Base-by-base conservation (phyloP, 371 early-diverging fungal genomes). In the Mortierella sp. region DNA sequence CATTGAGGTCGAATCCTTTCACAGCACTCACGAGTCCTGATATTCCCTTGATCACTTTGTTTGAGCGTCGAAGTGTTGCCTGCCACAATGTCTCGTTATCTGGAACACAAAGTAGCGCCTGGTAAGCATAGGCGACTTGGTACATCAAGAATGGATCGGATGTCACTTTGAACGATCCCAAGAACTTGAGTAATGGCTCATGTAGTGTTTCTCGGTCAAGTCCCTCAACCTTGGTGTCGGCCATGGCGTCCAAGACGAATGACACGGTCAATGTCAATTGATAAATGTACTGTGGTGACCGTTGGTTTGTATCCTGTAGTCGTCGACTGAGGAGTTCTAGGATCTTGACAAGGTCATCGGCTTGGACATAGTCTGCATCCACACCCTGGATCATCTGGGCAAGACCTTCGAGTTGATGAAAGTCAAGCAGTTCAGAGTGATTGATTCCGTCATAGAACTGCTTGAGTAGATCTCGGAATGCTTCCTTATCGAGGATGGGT, bases 261-360 rank as follows among this genome's bases (percentile, higher is more conserved):
- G 47, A 47, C 3, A 47, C 47, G 10, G 47, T 13, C 47, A 47
- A 7, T 47, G 47, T 47, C 24, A 47, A 25, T 13, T 47, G 19
- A 22, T 47, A 47, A 3, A 47, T 47, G 22, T 47, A 22, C 2
- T 47, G 3, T 13, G 25, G 5, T 9, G 47, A 47, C 22, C 24
- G 47, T 5, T 22, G 2, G 47, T 47, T 4, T 7, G 47, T 47
- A 4, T 47, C 47, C 13, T 3, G 14, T 7, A 47, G 22, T 8
- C 47, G 47, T 8, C 5, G 14, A 22, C 25, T 47, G n/a, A 22
- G n/a, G 25, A 47, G 24, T 22, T 47, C 22, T 8, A 47, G 47
- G 14, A 22, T 47, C 47, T 25, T 47, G 47, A 47, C 47, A 2
- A 47, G 25, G 25, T 47, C 47, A 22, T 47, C 47, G 22, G 47